Percentiles rank a stretch among this genome's conserved stretches.
Conservation (phyloP, 192 early-diverging fungal genomes). For the Lobulomyces angularis region DNA sequence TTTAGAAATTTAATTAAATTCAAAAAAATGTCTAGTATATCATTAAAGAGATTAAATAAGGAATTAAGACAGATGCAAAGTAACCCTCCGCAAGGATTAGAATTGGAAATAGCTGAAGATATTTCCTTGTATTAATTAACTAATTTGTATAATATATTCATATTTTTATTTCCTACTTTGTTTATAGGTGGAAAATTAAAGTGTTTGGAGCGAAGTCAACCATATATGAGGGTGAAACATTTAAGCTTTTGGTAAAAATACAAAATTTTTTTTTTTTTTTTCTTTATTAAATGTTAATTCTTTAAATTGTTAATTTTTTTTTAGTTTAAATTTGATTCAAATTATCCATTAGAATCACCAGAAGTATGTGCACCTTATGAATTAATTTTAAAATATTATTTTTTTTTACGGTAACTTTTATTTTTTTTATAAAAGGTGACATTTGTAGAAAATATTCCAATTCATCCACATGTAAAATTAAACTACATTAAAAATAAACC, state of each 20-base stretch:
- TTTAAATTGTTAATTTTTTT: background rate
- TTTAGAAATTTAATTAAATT: too few relatives aligned
- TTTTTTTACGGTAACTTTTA: constrained; percentile 2
- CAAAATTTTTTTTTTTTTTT: too few relatives aligned
- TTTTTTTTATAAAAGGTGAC: constrained; percentile 12
- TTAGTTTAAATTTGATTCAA: constrained; percentile 29
- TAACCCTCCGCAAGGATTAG: constrained; percentile 27
- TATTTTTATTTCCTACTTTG: too few relatives aligned
- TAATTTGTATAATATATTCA: constrained; percentile 1
- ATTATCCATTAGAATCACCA: constrained; percentile 37
- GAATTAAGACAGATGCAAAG: constrained; percentile 29
- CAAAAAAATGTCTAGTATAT: constrained; percentile 24
- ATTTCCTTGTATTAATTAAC: constrained; percentile 11
- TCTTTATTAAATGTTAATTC: background rate
- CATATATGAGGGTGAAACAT: constrained; percentile 25
- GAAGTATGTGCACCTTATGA: constrained; percentile 12
- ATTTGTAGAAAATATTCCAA: constrained; percentile 17
- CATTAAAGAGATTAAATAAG: constrained; percentile 32
- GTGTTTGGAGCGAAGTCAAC: constrained; percentile 25
- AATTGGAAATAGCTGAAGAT: constrained; percentile 19
- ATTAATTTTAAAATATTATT: background rate
- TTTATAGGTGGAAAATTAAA: constrained; percentile 21
- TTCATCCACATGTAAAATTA: constrained; percentile 31
- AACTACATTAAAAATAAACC: background rate
- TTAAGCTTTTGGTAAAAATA: constrained; percentile 20